Percentiles rank a stretch among this genome's conserved stretches.
phyloP scores from a whole-genome alignment of 73 alveolate genomes.

The Paramecium octaurelia region DNA sequence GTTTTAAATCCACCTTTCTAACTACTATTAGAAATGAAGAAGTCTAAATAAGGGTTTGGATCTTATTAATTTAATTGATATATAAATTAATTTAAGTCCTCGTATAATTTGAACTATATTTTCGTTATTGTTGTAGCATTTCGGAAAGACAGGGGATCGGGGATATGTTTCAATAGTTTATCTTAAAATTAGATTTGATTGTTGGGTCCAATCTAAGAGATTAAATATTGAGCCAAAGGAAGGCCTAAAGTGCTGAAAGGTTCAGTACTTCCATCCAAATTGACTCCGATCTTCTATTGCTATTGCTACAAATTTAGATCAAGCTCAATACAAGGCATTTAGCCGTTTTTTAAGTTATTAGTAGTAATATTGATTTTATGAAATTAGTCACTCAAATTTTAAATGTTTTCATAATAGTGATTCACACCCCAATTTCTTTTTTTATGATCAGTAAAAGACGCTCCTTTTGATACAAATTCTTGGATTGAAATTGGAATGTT shows the following conservation, averaged over 20 bases:
- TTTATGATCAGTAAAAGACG: neutral
- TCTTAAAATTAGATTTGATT: neutral
- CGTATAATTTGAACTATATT: neutral
- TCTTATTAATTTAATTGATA: neutral
- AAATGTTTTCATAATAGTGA: neutral
- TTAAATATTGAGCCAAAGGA: neutral
- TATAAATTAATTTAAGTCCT: neutral
- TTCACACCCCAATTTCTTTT: constrained; percentile 1
- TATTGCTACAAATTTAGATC: neutral
- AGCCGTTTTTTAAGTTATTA: neutral
- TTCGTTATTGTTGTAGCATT: neutral
- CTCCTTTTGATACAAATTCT: neutral
- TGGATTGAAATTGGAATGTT: neutral
- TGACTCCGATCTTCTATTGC: neutral
- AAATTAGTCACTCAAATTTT: neutral
- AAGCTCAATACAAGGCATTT: neutral
- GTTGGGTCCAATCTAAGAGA: neutral
- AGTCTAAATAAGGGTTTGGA: neutral
- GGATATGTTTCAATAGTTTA: neutral
- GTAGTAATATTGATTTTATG: neutral
- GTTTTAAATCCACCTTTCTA: neutral
- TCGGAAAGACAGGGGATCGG: neutral
- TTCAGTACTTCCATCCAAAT: neutral
- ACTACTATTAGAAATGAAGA: neutral
- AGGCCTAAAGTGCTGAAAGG: neutral